These are phyloP conservation scores for Cnidoscolus chayamansa DNA, from an alignment of 441 rosid genomes.

Conservation along the genomic window DNA sequence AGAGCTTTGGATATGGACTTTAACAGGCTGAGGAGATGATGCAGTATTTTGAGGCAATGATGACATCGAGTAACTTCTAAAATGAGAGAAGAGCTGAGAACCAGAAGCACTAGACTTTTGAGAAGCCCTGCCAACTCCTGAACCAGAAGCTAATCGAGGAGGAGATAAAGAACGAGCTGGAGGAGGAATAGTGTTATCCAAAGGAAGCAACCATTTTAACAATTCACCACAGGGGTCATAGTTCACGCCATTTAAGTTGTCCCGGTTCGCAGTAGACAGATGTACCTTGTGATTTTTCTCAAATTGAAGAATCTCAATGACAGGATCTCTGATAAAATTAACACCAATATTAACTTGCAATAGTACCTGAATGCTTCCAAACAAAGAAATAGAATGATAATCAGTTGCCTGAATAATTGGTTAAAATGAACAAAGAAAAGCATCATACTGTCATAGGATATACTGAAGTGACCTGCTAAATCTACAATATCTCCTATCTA, in stretches of 20 bases:
- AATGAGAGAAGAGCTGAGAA: slow-evolving; percentile 87
- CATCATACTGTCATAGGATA: background rate
- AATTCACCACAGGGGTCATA: slow-evolving; percentile 75
- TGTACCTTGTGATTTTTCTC: slow-evolving; percentile 64
- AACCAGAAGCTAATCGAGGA: slow-evolving; percentile 45
- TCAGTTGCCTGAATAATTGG: slow-evolving; percentile 31
- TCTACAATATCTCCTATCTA: background rate
- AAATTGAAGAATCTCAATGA: slow-evolving; percentile 93
- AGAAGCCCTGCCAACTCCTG: slow-evolving; percentile 53
- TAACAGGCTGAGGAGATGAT: slow-evolving; percentile 52
- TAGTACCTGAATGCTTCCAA: slow-evolving; percentile 97
- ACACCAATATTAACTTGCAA: slow-evolving; percentile 82
- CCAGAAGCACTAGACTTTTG: slow-evolving; percentile 66
- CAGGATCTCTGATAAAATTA: slow-evolving; percentile 67
- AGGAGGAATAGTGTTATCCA: slow-evolving; percentile 67
- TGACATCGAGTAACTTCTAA: slow-evolving; percentile 98
- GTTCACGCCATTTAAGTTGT: slow-evolving; percentile 31
- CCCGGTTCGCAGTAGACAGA: slow-evolving; percentile 33
- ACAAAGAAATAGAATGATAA: slow-evolving; percentile 57
- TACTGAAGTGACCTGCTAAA: background rate
- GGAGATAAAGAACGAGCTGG: slow-evolving; percentile 60
- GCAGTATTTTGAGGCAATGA: slow-evolving; percentile 73
- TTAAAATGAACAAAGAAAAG: background rate
- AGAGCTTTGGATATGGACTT: slow-evolving; percentile 49
- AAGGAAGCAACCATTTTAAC: slow-evolving; percentile 91